These are phyloP conservation scores for Chrysosporium keratinophilum DNA, from an alignment of 2,329 filamentous ascomycete species.

Conservation along the genomic window DNA sequence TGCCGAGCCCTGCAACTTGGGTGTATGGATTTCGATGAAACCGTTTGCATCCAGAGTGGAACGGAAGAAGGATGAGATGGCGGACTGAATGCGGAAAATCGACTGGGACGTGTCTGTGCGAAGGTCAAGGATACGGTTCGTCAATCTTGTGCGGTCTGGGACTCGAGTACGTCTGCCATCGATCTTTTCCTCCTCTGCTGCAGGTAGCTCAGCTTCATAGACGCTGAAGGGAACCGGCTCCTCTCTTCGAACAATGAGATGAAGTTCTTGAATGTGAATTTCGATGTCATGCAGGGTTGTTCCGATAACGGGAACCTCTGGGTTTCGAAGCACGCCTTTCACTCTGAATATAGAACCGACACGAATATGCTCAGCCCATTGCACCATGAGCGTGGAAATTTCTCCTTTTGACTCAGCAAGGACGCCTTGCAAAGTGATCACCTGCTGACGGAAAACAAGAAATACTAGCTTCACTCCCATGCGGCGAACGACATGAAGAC, in stretches of 20 bases:
- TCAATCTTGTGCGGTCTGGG: slow-evolving; percentile 61
- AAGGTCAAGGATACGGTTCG: slow-evolving; percentile 72
- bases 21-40: slow-evolving; percentile 90
- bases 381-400: slow-evolving; percentile 64
- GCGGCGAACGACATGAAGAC: slow-evolving; percentile 68
- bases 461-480: slow-evolving; percentile 78
- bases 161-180: slow-evolving; percentile 52
- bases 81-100: slow-evolving; percentile 77
- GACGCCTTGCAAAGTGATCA: slow-evolving; percentile 74
- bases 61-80: slow-evolving; percentile 70
- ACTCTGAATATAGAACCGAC: slow-evolving; percentile 70
- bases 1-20: slow-evolving; percentile 79
- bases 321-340: slow-evolving; percentile 60
- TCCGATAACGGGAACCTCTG: slow-evolving; percentile 63
- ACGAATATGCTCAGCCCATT: slow-evolving; percentile 76
- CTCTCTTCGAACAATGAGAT: slow-evolving; percentile 51
- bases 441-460: slow-evolving; percentile 74
- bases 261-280: slow-evolving; percentile 56
- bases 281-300: slow-evolving; percentile 68
- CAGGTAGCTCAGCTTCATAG: slow-evolving; percentile 56
- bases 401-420: slow-evolving; percentile 51
- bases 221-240: slow-evolving; percentile 59
- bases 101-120: slow-evolving; percentile 78
- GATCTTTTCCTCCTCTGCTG: slow-evolving; percentile 45
- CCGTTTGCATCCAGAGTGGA: slow-evolving; percentile 59